A percentile compares a stretch with the other conserved stretches of the same genome.
These are phyloP conservation scores for Excoecaria cochinchinensis DNA, from an alignment of 345 rosid species.

Conservation along the genomic window DNA sequence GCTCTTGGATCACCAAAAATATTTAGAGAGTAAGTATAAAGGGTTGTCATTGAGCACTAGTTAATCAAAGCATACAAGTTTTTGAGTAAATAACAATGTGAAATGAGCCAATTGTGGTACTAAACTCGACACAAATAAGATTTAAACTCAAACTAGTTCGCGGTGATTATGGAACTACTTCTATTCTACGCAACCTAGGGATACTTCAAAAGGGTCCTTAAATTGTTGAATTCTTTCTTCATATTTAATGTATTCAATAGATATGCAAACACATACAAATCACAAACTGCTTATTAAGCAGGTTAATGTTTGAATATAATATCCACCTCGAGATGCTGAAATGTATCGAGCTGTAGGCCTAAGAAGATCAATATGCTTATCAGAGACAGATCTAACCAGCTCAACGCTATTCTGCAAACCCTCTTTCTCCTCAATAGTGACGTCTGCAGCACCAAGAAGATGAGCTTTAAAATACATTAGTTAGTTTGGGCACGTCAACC, in stretches of 20 bases:
- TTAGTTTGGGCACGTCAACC: neutral
- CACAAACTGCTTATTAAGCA: slow-evolving; percentile 2
- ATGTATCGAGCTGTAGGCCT: slow-evolving; percentile 63
- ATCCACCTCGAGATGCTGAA: slow-evolving; percentile 54
- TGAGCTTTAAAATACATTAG: neutral
- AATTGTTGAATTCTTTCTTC: neutral
- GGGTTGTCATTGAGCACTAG: too few relatives aligned
- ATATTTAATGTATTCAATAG: neutral
- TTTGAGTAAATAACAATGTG: neutral
- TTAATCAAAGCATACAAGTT: neutral
- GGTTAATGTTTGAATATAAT: neutral
- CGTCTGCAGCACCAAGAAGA: slow-evolving; percentile 36
- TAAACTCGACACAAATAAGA: neutral
- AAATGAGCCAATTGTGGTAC: neutral
- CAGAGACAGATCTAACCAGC: slow-evolving; percentile 50
- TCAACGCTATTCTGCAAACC: slow-evolving; percentile 47
- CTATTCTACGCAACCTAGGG: neutral
- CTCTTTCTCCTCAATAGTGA: slow-evolving; percentile 31
- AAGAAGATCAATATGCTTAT: slow-evolving; percentile 68
- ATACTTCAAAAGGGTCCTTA: neutral
- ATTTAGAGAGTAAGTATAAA: too few relatives aligned
- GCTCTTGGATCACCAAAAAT: too few relatives aligned
- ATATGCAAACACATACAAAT: neutral
- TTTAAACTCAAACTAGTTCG: neutral
- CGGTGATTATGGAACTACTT: neutral